Evolutionary conservation across 2,329 filamentous ascomycete genomes (phyloP), one percentile per base, ranked within the genome.

Genomic region (Aspergillus sp.): DNA sequence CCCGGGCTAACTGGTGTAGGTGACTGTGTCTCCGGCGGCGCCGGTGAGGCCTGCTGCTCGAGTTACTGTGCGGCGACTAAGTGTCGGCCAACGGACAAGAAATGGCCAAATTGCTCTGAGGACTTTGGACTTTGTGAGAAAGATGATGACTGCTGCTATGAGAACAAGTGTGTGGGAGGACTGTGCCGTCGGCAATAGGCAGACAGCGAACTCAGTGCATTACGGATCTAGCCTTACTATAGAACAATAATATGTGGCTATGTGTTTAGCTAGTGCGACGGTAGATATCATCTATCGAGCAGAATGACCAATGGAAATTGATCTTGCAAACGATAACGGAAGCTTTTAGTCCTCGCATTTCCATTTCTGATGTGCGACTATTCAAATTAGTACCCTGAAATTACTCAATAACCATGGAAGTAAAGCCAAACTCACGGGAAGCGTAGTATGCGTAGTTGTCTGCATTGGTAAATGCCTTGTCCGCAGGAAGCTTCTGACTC

Each of bases 391-490:
- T 29, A 30, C n/a, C 9, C 19, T 19, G 19, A 19, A 19, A 19
- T 19, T 8, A 8, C 12, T 28, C 19, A 39, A 38, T 26, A 2
- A 19, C 34, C 12, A n/a, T 29, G 2, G 2, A 38, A 7, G 28
- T 44, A 35, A 34, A 30, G 27, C 6, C 8, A 12, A 12, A n/a
- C 10, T 38, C 29, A 12, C 33, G 3, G 10, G 33, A 19, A 6
- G 27, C 33, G 42, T 27, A 5, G 19, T 5, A 6, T 7, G 12
- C 41, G 32, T 26, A 34, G 10, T 7, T 38, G 57, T 42, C 10
- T 59, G 83, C 83, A 52, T 86, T 83, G 56, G 74, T 70, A 5
- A 85, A 58, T 43, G 81, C 80, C 57, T 77, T 63, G 3, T 62
- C 55, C 0, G 70, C 69, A 4, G 64, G 69, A 51, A 86, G 62